phyloP scores from a whole-genome alignment of 2,329 filamentous ascomycete genomes.

The Alternaria dauci region DNA sequence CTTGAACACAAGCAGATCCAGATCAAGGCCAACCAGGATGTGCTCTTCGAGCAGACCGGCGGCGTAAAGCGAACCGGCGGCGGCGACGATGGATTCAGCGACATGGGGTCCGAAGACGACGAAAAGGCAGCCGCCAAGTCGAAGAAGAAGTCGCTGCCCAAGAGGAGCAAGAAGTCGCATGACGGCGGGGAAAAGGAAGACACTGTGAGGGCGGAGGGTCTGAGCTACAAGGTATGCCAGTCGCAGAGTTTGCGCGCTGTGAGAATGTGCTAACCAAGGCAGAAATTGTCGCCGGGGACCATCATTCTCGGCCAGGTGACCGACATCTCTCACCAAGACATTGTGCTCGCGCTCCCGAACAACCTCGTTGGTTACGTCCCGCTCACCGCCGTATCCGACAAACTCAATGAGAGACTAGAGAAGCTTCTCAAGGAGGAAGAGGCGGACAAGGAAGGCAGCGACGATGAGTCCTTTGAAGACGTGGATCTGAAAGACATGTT shows the following conservation, averaged over 20 bases:
- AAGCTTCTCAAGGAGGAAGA: slow-evolving; percentile 68
- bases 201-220: slow-evolving; percentile 76
- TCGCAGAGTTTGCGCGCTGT: background rate
- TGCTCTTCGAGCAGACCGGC: slow-evolving; percentile 79
- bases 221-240: slow-evolving; percentile 83
- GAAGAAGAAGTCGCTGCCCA: slow-evolving; percentile 63
- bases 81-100: slow-evolving; percentile 55
- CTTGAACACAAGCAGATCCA: slow-evolving; percentile 97
- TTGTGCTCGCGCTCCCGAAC: slow-evolving; percentile 87
- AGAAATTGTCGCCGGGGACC: slow-evolving; percentile 86
- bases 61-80: slow-evolving; percentile 65
- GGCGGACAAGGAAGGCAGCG: slow-evolving; percentile 64
- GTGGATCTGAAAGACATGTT: slow-evolving; percentile 81
- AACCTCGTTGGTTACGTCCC: slow-evolving; percentile 90
- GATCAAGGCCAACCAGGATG: slow-evolving; percentile 90
- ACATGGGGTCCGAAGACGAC: slow-evolving; percentile 52
- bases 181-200: slow-evolving; percentile 55
- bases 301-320: slow-evolving; percentile 87
- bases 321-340: slow-evolving; percentile 78
- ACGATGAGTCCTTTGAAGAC: slow-evolving; percentile 59
- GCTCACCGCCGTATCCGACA: slow-evolving; percentile 87
- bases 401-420: slow-evolving; percentile 79
- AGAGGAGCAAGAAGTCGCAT: slow-evolving; percentile 52
- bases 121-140: slow-evolving; percentile 56
- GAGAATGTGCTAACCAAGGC: slow-evolving; percentile 29